Percentiles rank a stretch among this genome's conserved stretches.
Conservation (phyloP, 345 rosid genomes). For the Eucalyptus decipiens region DNA sequence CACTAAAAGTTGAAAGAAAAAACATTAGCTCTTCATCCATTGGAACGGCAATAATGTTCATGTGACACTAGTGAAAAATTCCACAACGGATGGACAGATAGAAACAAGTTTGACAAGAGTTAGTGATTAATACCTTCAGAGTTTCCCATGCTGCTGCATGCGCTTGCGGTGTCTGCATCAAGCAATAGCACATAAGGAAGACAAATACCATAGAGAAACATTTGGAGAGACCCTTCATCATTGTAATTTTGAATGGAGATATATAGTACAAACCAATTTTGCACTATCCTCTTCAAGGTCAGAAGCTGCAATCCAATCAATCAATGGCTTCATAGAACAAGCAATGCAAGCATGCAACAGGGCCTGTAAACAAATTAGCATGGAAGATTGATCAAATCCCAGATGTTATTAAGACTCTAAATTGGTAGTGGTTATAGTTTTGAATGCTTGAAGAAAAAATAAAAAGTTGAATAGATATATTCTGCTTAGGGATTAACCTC, state of each 20-base stretch:
- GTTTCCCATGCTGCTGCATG: slow-evolving; percentile 85
- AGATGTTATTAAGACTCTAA: background rate
- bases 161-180: slow-evolving; percentile 65
- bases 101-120: background rate
- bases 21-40: background rate
- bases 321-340: slow-evolving; percentile 69
- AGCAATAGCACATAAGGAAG: background rate
- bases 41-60: background rate
- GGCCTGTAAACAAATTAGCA: slow-evolving; percentile 38
- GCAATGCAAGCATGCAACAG: slow-evolving; percentile 95
- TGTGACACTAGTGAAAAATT: background rate
- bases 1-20: background rate
- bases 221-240: background rate
- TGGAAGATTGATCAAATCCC: background rate
- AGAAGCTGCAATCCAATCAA: slow-evolving; percentile 96
- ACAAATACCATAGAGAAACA: background rate
- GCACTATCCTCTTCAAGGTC: slow-evolving; percentile 90
- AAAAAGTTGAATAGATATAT: background rate
- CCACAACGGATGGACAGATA: background rate
- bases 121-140: slow-evolving; percentile 41
- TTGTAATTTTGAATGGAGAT: background rate
- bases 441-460: background rate
- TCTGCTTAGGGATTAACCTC: background rate
- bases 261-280: slow-evolving; percentile 27
- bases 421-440: background rate